Conservation (phyloP, 371 early-diverging fungal genomes). For the Mortierella sp. region DNA sequence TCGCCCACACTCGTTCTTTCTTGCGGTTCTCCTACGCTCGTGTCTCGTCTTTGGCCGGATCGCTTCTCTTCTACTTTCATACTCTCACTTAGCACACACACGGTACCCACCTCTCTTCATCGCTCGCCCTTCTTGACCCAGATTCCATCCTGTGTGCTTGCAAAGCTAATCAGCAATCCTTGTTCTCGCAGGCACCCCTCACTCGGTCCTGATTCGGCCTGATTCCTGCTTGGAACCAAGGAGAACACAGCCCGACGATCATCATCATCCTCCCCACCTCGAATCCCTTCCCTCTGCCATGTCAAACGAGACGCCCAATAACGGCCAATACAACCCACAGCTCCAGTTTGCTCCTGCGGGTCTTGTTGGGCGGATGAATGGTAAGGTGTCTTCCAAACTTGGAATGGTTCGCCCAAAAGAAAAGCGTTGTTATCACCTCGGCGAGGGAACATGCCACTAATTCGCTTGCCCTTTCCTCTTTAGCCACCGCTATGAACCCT, state of each 20-base stretch:
- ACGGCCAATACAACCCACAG: conserved; percentile 46
- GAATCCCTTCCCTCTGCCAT: conserved; percentile 12
- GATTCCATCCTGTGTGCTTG: background rate
- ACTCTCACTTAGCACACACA: too few species aligned
- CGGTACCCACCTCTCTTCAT: background rate
- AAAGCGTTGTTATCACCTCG: too few species aligned
- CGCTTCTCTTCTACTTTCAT: too few species aligned
- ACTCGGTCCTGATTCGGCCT: background rate
- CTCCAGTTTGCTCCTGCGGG: conserved; percentile 42
- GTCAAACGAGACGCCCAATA: conserved; percentile 46
- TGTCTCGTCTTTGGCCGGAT: background rate
- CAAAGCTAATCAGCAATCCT: too few species aligned
- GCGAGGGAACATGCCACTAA: background rate
- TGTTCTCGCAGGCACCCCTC: background rate
- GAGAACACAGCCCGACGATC: conserved; percentile 2
- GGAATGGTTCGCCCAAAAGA: too few species aligned
- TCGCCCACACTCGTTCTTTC: background rate
- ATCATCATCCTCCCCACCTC: conserved; percentile 9
- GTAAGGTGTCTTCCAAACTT: conserved; percentile 18
- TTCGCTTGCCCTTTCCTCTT: too few species aligned
- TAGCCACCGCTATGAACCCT: conserved; percentile 34
- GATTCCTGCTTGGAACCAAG: background rate
- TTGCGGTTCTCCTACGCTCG: background rate
- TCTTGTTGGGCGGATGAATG: conserved; percentile 46
- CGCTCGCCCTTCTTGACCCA: background rate